These are phyloP conservation scores for Penicilliopsis zonata DNA, from an alignment of 495 filamentous ascomycete genomes.

Conservation along the genomic window DNA sequence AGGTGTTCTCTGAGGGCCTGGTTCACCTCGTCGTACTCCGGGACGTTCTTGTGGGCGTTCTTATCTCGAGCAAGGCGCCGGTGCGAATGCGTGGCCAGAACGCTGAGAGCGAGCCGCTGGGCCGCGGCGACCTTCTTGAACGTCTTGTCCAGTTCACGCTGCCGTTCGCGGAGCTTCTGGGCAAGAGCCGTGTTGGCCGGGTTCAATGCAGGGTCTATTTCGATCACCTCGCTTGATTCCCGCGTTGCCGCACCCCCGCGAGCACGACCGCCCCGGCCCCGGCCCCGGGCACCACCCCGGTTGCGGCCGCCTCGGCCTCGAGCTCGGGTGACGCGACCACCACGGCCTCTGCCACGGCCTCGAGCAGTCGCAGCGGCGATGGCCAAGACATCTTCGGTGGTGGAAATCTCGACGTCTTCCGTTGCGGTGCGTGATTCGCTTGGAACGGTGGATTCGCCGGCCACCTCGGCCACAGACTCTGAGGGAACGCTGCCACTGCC, in stretches of 20 bases:
- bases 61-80: slow-evolving; percentile 25
- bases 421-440: slow-evolving; percentile 12
- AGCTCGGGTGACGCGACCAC: slow-evolving; percentile 19
- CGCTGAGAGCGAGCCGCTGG: slow-evolving; percentile 25
- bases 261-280: slow-evolving; percentile 11
- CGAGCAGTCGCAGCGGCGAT: background rate
- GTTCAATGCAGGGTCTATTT: slow-evolving; percentile 23
- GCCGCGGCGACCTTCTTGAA: slow-evolving; percentile 32
- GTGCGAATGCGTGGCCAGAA: slow-evolving; percentile 28
- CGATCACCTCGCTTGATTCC: slow-evolving; percentile 16
- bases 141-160: slow-evolving; percentile 26
- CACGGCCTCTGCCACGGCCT: slow-evolving; percentile 21
- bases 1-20: slow-evolving; percentile 8
- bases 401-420: slow-evolving; percentile 11
- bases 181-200: slow-evolving; percentile 22
- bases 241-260: slow-evolving; percentile 2
- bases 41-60: slow-evolving; percentile 27
- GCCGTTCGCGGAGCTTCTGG: slow-evolving; percentile 26
- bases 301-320: slow-evolving; percentile 25
- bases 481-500: slow-evolving; percentile 10
- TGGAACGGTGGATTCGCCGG: slow-evolving; percentile 5
- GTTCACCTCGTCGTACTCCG: slow-evolving; percentile 25
- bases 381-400: slow-evolving; percentile 6
- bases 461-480: slow-evolving; percentile 8
- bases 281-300: slow-evolving; percentile 13